phyloP scores from a whole-genome alignment of 1,284 basidiomycete species.

The Butyriboletus appendiculatus region DNA sequence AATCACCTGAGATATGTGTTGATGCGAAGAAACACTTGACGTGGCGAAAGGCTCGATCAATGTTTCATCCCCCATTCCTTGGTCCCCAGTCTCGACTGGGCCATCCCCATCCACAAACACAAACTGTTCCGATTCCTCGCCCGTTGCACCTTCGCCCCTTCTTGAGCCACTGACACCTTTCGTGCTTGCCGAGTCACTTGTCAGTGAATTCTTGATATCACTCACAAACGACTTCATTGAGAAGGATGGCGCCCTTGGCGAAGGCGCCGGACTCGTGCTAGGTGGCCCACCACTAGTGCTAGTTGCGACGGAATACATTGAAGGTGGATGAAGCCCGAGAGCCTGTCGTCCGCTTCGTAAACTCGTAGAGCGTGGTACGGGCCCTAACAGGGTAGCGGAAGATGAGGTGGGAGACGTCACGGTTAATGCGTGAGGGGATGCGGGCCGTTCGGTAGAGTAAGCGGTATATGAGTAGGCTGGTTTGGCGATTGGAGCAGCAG shows the following conservation, averaged over 20 bases:
- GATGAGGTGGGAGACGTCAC: constrained; percentile 28
- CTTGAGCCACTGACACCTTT: constrained; percentile 6
- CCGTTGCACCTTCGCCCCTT: too few species aligned
- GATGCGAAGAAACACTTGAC: constrained; percentile 22
- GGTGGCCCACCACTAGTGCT: neutral
- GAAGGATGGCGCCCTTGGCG: constrained; percentile 23
- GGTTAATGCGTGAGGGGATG: constrained; percentile 15
- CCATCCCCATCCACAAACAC: constrained; percentile 27
- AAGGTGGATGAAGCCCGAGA: constrained; percentile 14
- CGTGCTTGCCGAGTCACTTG: constrained; percentile 15
- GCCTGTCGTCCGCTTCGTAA: constrained; percentile 6
- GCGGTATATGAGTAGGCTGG: constrained; percentile 36
- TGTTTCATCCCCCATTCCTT: constrained; percentile 17
- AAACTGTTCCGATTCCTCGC: constrained; percentile 26
- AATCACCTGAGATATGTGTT: constrained; percentile 18
- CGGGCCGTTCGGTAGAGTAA: constrained; percentile 36
- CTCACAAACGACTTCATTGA: constrained; percentile 26
- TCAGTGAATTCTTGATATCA: constrained; percentile 23
- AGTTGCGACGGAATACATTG: constrained; percentile 11
- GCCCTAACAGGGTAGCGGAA: constrained; percentile 35
- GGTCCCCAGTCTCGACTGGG: constrained; percentile 9
- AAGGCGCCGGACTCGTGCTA: constrained; percentile 13
- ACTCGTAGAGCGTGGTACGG: constrained; percentile 32
- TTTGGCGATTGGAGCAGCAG: constrained; percentile 34
- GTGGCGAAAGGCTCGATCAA: constrained; percentile 26